These are phyloP conservation scores for Crithidia brevicula DNA, from an alignment of 208 protist species.

Conservation along the genomic window DNA sequence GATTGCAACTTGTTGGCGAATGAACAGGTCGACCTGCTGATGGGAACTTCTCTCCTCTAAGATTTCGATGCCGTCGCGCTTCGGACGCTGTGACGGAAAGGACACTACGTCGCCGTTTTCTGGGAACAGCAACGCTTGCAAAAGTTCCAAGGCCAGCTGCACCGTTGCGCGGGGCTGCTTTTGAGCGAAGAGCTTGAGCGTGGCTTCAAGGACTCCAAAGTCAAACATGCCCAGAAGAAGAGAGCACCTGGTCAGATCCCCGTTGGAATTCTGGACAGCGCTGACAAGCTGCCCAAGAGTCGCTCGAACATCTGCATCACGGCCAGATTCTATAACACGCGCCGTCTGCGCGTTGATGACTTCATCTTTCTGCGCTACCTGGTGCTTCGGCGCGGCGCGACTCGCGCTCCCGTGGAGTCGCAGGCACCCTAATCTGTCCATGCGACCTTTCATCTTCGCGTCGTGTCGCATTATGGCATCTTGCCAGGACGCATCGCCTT, in stretches of 20 bases:
- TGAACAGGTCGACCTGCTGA: conserved; percentile 61
- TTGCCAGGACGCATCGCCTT: conserved; percentile 73
- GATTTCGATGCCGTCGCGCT: conserved; percentile 29
- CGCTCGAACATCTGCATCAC: conserved; percentile 19
- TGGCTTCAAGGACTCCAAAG: conserved; percentile 29
- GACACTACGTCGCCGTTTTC: conserved; percentile 65
- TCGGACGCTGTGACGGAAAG: conserved; percentile 80
- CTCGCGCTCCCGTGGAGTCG: conserved; percentile 27
- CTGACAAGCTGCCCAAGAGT: conserved; percentile 28
- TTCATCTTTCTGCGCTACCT: conserved; percentile 33
- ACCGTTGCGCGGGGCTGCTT: conserved; percentile 40
- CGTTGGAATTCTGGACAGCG: conserved; percentile 7
- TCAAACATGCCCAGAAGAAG: conserved; percentile 30
- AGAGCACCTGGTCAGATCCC: conserved; percentile 21
- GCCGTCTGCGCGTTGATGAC: conserved; percentile 43
- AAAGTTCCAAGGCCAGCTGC: conserved; percentile 45
- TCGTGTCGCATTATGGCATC: conserved; percentile 75
- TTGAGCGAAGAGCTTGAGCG: conserved; percentile 44
- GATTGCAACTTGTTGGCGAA: conserved; percentile 79
- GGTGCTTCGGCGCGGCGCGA: conserved; percentile 26
- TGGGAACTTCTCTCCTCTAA: conserved; percentile 49
- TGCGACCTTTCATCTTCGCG: conserved; percentile 73
- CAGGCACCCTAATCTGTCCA: conserved; percentile 77
- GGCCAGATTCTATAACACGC: conserved; percentile 4
- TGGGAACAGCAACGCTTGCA: conserved; percentile 70